Conservation (phyloP, 2,329 filamentous ascomycete species). For the Aspergillus brunneoviolaceus region DNA sequence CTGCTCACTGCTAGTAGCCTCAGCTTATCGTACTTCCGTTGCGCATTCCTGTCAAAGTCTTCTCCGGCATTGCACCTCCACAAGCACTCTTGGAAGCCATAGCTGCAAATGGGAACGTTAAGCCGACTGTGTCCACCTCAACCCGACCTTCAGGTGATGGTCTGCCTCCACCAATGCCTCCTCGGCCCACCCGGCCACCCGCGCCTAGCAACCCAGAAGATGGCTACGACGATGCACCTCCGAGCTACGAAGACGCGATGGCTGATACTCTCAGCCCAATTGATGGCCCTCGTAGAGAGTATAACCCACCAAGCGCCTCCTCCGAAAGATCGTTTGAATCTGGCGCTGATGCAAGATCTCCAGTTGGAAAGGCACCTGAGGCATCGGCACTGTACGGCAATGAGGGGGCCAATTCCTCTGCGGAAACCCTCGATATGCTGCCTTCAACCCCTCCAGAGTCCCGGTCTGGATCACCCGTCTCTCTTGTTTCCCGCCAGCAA, state of each 20-base stretch:
- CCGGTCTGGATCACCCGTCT: constrained; percentile 34
- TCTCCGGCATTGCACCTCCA: constrained; percentile 82
- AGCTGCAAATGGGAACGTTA: constrained; percentile 33
- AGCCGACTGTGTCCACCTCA: constrained; percentile 20
- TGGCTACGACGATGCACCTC: constrained; percentile 71
- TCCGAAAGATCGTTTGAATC: constrained; percentile 31
- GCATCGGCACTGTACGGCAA: constrained; percentile 23
- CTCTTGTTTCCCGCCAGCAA: constrained; percentile 31
- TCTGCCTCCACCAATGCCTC: constrained; percentile 41
- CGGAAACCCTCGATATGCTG: constrained; percentile 43
- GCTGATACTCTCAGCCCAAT: constrained; percentile 74
- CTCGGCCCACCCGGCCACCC: constrained; percentile 34
- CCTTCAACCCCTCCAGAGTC: constrained; percentile 38
- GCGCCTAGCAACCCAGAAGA: constrained; percentile 25
- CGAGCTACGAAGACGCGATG: constrained; percentile 92
- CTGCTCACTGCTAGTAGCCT: constrained; percentile 45
- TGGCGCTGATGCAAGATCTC: constrained; percentile 40
- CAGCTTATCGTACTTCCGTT: constrained; percentile 78
- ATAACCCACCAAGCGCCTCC: constrained; percentile 45
- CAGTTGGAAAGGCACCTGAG: constrained; percentile 34
- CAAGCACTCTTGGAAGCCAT: constrained; percentile 70
- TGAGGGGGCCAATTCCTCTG: constrained; percentile 29
- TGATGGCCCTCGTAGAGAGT: constrained; percentile 62
- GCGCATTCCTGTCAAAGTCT: constrained; percentile 76
- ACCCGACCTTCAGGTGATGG: constrained; percentile 23